Evolutionary conservation across 306 rosid species (phyloP).

Genomic region (Phaseolus lunatus): DNA sequence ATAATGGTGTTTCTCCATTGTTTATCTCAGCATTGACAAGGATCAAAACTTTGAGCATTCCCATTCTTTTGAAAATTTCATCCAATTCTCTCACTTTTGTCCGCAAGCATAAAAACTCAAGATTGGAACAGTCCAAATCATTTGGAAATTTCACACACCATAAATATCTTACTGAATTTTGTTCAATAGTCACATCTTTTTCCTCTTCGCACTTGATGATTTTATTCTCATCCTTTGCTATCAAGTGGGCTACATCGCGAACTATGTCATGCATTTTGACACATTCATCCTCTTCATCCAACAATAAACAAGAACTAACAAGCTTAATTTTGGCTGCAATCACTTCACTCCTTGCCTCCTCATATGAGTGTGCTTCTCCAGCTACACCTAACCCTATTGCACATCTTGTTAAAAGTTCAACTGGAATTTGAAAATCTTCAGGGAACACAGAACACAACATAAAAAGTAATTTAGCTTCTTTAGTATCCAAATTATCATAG

Average conservation of each 20-base stretch:
- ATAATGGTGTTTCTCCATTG: too few relatives aligned
- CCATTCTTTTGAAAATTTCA: conserved; percentile 1
- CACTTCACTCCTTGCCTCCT: conserved; percentile 6
- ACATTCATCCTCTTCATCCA: neutral
- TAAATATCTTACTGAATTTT: neutral
- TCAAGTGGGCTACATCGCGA: neutral
- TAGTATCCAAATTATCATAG: conserved; percentile 14
- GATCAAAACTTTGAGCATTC: conserved; percentile 19
- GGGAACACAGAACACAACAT: conserved; percentile 43
- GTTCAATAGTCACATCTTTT: neutral
- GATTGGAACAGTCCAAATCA: neutral
- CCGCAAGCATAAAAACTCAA: neutral
- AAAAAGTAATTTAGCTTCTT: conserved; percentile 22
- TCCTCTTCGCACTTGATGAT: neutral
- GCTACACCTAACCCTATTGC: conserved; percentile 23
- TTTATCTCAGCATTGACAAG: rapidly evolving
- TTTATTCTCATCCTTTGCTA: neutral
- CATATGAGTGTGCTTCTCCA: neutral
- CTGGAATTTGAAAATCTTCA: conserved; percentile 30
- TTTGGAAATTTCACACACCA: neutral
- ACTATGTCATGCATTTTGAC: conserved; percentile 47
- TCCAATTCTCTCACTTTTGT: neutral
- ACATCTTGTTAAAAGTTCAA: neutral
- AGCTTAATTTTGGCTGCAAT: neutral
- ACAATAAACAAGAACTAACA: conserved; percentile 25